Percentiles rank a stretch among this genome's conserved stretches.
These are phyloP conservation scores for Malassezia obtusa DNA, from an alignment of 1,284 basidiomycete species.

Conservation along the genomic window DNA sequence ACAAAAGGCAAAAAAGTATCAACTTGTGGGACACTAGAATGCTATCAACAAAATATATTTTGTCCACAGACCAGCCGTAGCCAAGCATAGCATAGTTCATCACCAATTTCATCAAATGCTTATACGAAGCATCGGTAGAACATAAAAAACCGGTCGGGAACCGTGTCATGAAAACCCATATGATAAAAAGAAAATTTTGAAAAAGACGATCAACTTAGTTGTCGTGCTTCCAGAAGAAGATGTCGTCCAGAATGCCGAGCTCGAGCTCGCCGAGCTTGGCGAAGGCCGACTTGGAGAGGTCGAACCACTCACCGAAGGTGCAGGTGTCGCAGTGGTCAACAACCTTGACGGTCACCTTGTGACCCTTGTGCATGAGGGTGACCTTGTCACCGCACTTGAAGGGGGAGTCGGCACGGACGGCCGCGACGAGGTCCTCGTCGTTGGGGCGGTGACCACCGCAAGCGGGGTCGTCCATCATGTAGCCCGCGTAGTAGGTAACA, in stretches of 20 bases:
- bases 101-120: too few relatives aligned
- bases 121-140: neutral
- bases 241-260: slow-evolving; percentile 23
- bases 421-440: slow-evolving; percentile 29
- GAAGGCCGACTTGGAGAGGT: slow-evolving; percentile 32
- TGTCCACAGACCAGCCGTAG: neutral
- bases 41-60: neutral
- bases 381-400: slow-evolving; percentile 38
- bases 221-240: slow-evolving; percentile 23
- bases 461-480: slow-evolving; percentile 31
- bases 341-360: slow-evolving; percentile 33
- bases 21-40: too few relatives aligned
- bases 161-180: neutral
- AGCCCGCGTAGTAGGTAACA: slow-evolving; percentile 35
- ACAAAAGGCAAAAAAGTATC: too few relatives aligned
- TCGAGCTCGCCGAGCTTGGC: slow-evolving; percentile 26
- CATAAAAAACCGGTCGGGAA: neutral
- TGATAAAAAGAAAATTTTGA: neutral
- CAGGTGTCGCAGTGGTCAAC: slow-evolving; percentile 34
- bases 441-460: slow-evolving; percentile 37
- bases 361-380: slow-evolving; percentile 29
- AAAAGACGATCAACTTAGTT: neutral
- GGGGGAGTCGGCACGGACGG: slow-evolving; percentile 27
- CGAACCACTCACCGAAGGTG: slow-evolving; percentile 26
- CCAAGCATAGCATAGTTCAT: too few relatives aligned